Evolutionary conservation across 331 rosid genomes (phyloP).

Genomic region (Pyrus hybrid): DNA sequence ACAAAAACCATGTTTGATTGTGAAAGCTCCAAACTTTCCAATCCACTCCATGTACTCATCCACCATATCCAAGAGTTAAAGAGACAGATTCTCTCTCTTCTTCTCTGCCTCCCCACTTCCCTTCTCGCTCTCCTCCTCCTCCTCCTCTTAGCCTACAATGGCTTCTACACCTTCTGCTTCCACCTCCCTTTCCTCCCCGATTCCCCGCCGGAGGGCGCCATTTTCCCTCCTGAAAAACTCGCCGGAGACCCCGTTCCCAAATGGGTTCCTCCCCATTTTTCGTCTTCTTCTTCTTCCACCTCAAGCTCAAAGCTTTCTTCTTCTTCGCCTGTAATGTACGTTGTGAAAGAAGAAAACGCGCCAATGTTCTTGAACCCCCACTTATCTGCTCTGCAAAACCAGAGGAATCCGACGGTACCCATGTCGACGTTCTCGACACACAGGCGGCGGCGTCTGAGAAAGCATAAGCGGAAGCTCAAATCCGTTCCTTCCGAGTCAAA

Average conservation of each 20-base stretch:
- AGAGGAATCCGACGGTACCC: background rate
- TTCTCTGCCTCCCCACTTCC: constrained; percentile 41
- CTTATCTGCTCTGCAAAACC: constrained; percentile 18
- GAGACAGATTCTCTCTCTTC: constrained; percentile 26
- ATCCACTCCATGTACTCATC: background rate
- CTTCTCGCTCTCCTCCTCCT: constrained; percentile 49
- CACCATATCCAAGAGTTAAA: constrained; percentile 29
- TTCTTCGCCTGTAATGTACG: constrained; percentile 15
- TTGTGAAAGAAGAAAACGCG: constrained; percentile 27
- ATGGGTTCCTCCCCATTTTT: background rate
- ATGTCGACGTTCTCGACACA: background rate
- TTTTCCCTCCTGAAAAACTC: constrained; percentile 9
- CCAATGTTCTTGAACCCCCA: constrained; percentile 17
- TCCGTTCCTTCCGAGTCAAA: constrained; percentile 19
- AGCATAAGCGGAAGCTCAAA: constrained; percentile 45
- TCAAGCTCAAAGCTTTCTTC: constrained; percentile 28
- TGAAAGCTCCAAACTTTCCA: constrained; percentile 10
- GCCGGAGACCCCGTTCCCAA: background rate
- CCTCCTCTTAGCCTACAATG: constrained; percentile 58
- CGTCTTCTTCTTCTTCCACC: constrained; percentile 1
- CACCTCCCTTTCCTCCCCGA: constrained; percentile 30
- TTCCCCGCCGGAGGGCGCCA: constrained; percentile 5
- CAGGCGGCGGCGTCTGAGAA: constrained; percentile 20
- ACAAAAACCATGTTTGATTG: constrained; percentile 16
- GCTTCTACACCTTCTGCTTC: constrained; percentile 38